phyloP scores from a whole-genome alignment of 441 rosid species.

The Pelargonium fulgidum region DNA sequence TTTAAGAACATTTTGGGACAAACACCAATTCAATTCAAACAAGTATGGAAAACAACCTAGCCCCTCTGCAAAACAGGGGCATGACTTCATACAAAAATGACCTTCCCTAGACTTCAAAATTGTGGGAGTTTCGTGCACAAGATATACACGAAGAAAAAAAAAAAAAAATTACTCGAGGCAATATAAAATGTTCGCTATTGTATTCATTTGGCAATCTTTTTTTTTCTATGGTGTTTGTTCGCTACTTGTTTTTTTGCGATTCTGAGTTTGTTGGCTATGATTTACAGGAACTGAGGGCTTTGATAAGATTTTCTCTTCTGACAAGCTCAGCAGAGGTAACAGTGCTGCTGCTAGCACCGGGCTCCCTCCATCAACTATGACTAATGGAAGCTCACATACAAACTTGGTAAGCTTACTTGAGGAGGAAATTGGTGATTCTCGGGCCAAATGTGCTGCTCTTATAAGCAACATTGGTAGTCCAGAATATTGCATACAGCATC shows the following conservation, averaged over 20 bases:
- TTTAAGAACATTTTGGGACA: too few species aligned
- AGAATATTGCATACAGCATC: conserved; percentile 32
- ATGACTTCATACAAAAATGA: too few species aligned
- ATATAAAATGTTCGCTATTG: too few species aligned
- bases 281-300: conserved; percentile 75
- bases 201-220: too few species aligned
- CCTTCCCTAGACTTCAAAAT: too few species aligned
- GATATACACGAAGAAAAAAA: not conserved
- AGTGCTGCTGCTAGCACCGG: conserved; percentile 32
- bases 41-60: too few species aligned
- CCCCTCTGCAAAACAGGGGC: too few species aligned
- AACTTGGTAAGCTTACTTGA: conserved; percentile 51
- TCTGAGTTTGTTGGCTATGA: conserved; percentile 8
- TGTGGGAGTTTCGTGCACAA: too few species aligned
- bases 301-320: conserved; percentile 63
- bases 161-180: not conserved
- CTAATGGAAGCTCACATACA: conserved; percentile 24
- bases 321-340: conserved; percentile 35
- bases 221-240: not conserved
- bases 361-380: conserved; percentile 26
- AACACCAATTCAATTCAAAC: too few species aligned
- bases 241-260: not conserved
- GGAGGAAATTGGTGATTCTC: conserved; percentile 58
- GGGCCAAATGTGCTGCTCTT: conserved; percentile 53
- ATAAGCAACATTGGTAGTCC: conserved; percentile 32